Evolutionary conservation across 805 yeast genomes (phyloP).

Genomic region (Saccharomycopsis babjevae): DNA sequence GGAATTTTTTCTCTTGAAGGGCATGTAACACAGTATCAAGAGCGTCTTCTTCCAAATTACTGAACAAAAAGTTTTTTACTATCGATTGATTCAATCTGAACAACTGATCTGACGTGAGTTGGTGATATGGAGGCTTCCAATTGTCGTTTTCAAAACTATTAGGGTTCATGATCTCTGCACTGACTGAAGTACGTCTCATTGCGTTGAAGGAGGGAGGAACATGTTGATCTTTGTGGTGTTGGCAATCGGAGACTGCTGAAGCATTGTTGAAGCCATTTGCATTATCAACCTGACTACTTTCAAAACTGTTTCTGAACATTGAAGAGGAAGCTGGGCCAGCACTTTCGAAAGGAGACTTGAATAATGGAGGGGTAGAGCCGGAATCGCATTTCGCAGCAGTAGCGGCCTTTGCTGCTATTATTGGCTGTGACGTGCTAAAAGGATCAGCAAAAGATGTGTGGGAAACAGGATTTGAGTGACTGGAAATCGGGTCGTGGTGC

Average conservation of each 20-base stretch:
- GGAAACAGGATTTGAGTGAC: not conserved
- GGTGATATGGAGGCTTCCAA: constrained; percentile 65
- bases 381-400: not conserved
- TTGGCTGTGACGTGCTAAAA: not conserved
- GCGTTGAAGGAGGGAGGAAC: constrained; percentile 60
- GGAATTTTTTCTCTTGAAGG: constrained; percentile 59
- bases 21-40: constrained; percentile 72
- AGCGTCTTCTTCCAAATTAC: constrained; percentile 65
- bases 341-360: constrained; percentile 53
- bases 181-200: constrained; percentile 78
- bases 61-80: constrained; percentile 74
- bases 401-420: not conserved
- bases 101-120: constrained; percentile 53
- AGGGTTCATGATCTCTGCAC: constrained; percentile 82
- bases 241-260: not conserved
- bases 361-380: constrained; percentile 33
- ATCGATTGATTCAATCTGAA: constrained; percentile 60
- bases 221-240: not conserved
- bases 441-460: not conserved
- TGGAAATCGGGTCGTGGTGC: constrained; percentile 20
- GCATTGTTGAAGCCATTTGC: not conserved
- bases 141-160: constrained; percentile 53
- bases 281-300: not conserved
- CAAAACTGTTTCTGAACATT: constrained; percentile 1
- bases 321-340: constrained; percentile 50